These are phyloP conservation scores for Fusarium irregulare DNA, from an alignment of 2,329 filamentous ascomycete species.

Conservation along the genomic window DNA sequence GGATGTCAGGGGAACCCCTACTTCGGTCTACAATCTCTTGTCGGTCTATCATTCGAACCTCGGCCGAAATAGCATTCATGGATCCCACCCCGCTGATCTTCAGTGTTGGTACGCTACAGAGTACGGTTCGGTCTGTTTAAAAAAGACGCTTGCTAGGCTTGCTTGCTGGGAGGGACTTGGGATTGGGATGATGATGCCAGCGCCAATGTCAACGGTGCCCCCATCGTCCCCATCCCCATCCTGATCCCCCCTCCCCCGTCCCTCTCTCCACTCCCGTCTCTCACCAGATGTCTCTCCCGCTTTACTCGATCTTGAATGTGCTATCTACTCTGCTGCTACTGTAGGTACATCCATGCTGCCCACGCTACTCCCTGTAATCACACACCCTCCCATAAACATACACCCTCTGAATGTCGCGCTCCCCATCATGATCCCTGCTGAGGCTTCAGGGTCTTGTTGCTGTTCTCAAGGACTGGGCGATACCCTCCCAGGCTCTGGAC, in stretches of 20 bases:
- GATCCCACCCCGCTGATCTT: constrained; percentile 44
- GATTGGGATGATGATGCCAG: constrained; percentile 41
- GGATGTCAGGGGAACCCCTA: constrained; percentile 29
- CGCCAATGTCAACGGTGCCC: constrained; percentile 35
- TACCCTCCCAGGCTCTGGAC: constrained; percentile 35
- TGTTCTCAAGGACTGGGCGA: constrained; percentile 40
- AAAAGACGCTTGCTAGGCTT: constrained; percentile 30
- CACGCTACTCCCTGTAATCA: constrained; percentile 9
- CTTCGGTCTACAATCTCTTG: constrained; percentile 4
- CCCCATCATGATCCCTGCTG: constrained; percentile 38
- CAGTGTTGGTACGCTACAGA: constrained; percentile 25
- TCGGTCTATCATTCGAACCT: constrained; percentile 29
- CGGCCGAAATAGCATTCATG: constrained; percentile 39
- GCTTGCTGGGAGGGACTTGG: neutral
- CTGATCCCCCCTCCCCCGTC: constrained; percentile 16
- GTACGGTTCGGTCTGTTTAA: constrained; percentile 9
- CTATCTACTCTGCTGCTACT: constrained; percentile 16
- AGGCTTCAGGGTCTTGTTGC: constrained; percentile 39
- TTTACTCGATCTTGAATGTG: constrained; percentile 34
- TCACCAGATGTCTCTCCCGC: constrained; percentile 29
- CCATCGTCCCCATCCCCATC: constrained; percentile 31
- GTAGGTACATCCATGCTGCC: constrained; percentile 25
- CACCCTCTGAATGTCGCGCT: constrained; percentile 21
- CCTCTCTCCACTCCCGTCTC: constrained; percentile 35
- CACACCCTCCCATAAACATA: constrained; percentile 6